phyloP scores from a whole-genome alignment of 2,329 filamentous ascomycete species.

The Trichoderma semiorbis region DNA sequence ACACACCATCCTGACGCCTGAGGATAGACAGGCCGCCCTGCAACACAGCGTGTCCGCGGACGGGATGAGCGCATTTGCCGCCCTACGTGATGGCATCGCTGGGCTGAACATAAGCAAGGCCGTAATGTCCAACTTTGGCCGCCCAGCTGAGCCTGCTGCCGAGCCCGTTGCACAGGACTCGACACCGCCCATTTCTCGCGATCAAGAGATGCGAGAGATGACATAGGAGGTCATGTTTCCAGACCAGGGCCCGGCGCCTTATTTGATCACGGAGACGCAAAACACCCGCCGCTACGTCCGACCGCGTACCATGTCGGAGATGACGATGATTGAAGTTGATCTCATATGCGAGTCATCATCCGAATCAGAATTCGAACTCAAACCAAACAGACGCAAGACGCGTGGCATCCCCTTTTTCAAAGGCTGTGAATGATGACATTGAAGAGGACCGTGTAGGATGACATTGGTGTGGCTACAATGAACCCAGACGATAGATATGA shows the following conservation, averaged over 20 bases:
- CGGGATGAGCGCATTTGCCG: slow-evolving; percentile 41
- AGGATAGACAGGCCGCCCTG: slow-evolving; percentile 34
- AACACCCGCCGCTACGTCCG: slow-evolving; percentile 23
- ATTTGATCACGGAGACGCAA: slow-evolving; percentile 32
- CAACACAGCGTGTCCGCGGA: slow-evolving; percentile 46
- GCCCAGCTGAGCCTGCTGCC: slow-evolving; percentile 27
- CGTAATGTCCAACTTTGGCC: slow-evolving; percentile 36
- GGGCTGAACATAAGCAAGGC: slow-evolving; percentile 48
- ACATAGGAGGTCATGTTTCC: slow-evolving; percentile 43
- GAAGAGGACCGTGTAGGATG: background rate
- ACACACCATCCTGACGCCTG: slow-evolving; percentile 48
- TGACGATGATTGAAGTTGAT: background rate
- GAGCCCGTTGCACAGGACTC: slow-evolving; percentile 20
- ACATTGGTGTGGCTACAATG: background rate
- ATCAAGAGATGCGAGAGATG: slow-evolving; percentile 46
- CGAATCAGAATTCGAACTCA: background rate
- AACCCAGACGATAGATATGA: background rate
- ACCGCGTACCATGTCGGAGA: slow-evolving; percentile 17
- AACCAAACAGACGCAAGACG: background rate
- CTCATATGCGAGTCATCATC: background rate
- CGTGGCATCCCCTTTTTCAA: background rate
- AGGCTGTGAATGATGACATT: background rate
- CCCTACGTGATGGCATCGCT: slow-evolving; percentile 47
- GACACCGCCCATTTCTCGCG: slow-evolving; percentile 28
- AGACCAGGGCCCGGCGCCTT: slow-evolving; percentile 30